Evolutionary conservation across 139 green algal species (phyloP), one percentile per base, ranked within the genome.

Genomic region (Closterium sp.): DNA sequence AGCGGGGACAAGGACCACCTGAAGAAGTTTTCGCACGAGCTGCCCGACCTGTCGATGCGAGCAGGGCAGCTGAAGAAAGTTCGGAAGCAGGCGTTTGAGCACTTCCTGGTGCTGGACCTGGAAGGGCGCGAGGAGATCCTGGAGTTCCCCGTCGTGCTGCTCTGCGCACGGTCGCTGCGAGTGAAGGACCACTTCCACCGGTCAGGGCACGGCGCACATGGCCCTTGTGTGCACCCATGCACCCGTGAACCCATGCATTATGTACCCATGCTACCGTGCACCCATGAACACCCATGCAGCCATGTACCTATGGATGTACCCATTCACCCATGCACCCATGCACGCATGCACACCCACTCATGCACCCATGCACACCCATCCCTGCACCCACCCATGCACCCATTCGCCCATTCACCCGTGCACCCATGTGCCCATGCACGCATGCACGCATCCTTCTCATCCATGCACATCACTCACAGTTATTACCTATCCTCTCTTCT

Each of bases 101-200:
- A 32, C 12, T 92, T 87, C 25, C 86, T 93, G 34, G 86, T 93
- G 36, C 90, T 93, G 33, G 90, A 93, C 64, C 90, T 93, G 33
- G 90, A 93, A 30, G 90, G 90, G 35, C 90, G 90, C 36, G 90
- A 92, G 28, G 90, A 93, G 87, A 93, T 93, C 81, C 64, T 93
- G 33, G 90, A 93, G 90, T 93, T 93, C 31, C 55, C 90, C 34
- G 90, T 93, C 33, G 25, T 93, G 28, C 31, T 93, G 36, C 34
- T 93, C 16, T 88, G 92, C 43, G 16, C 90, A 7, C 35, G 38
- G 23, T 87, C 90, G 28, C 34, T 93, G 31, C 25, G 88, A 23
- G 85, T 91, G 32, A n/a, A 84, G 6, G 87, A 92, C 64, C 38
- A 43, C 86, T 93, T 93, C 30, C 90, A 93, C 55, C 25, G 90